Percentiles rank a stretch among this genome's conserved stretches.
Evolutionary conservation across 768 basidiomycete species (phyloP).

Genomic region (Podaxis rugospora): DNA sequence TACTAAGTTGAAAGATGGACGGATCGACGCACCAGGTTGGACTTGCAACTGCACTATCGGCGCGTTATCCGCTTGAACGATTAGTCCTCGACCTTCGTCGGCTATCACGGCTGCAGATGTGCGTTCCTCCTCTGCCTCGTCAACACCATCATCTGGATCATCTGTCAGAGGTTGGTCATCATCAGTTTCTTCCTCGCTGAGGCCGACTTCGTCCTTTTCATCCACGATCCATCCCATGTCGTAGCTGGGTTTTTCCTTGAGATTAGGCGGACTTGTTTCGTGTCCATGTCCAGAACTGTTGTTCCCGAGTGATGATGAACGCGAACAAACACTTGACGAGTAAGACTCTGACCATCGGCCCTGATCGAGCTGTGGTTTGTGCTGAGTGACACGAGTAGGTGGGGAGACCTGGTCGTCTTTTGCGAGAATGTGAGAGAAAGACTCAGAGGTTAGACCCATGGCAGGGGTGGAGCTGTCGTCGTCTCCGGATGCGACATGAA

Average conservation of each 20-base stretch:
- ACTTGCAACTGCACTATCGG: slow-evolving; percentile 61
- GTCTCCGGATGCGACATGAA: slow-evolving; percentile 63
- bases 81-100: slow-evolving; percentile 81
- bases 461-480: slow-evolving; percentile 39
- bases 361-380: slow-evolving; percentile 55
- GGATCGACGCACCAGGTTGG: slow-evolving; percentile 57
- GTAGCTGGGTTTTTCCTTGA: slow-evolving; percentile 67
- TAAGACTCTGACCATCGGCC: slow-evolving; percentile 74
- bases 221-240: slow-evolving; percentile 77
- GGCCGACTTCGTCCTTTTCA: slow-evolving; percentile 60
- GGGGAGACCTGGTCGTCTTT: slow-evolving; percentile 44
- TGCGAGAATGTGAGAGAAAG: slow-evolving; percentile 56
- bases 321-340: slow-evolving; percentile 58
- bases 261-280: slow-evolving; percentile 38
- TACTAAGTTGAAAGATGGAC: slow-evolving; percentile 6
- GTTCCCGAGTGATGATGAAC: slow-evolving; percentile 64
- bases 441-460: slow-evolving; percentile 63
- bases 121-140: slow-evolving; percentile 55
- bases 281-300: slow-evolving; percentile 28
- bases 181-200: slow-evolving; percentile 57
- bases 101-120: slow-evolving; percentile 77
- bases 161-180: slow-evolving; percentile 37
- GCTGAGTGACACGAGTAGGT: slow-evolving; percentile 36
- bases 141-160: slow-evolving; percentile 32
- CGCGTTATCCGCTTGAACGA: slow-evolving; percentile 65